Evolutionary conservation across 176 grass and related monocot genomes (phyloP).

Genomic region (Carex myosuroides): DNA sequence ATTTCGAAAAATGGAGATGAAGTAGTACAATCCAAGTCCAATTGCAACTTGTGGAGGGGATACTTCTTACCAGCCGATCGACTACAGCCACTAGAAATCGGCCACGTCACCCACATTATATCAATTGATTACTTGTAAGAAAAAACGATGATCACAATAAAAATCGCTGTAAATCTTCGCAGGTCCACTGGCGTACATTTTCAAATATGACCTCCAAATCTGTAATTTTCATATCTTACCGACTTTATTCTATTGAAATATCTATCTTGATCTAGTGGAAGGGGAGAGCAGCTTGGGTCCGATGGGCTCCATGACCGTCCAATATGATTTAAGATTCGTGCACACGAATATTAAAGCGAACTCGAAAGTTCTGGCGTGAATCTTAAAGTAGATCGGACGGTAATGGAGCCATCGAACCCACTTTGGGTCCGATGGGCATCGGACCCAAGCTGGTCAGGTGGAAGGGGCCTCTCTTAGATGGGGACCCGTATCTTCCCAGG

Average conservation of each 20-base stretch:
- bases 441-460: no score
- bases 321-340: no score
- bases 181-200: neutral
- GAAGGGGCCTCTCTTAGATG: neutral
- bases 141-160: constrained; percentile 9
- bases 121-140: neutral
- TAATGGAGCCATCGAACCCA: no score
- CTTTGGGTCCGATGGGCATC: no score
- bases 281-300: no score
- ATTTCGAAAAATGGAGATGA: neutral
- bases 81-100: neutral
- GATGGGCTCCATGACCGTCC: no score
- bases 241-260: neutral
- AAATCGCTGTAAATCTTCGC: neutral
- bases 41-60: neutral
- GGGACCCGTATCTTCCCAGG: no score
- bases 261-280: neutral
- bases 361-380: no score
- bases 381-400: no score
- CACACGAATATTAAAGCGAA: no score
- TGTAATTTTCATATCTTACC: neutral
- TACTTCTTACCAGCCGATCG: neutral
- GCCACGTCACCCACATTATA: neutral
- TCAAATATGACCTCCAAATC: neutral
- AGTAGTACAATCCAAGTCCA: neutral